A percentile compares a stretch with the other conserved stretches of the same genome.
These are phyloP conservation scores for Rostrohypoxylon terebratum DNA, from an alignment of 495 filamentous ascomycete species.

Conservation along the genomic window DNA sequence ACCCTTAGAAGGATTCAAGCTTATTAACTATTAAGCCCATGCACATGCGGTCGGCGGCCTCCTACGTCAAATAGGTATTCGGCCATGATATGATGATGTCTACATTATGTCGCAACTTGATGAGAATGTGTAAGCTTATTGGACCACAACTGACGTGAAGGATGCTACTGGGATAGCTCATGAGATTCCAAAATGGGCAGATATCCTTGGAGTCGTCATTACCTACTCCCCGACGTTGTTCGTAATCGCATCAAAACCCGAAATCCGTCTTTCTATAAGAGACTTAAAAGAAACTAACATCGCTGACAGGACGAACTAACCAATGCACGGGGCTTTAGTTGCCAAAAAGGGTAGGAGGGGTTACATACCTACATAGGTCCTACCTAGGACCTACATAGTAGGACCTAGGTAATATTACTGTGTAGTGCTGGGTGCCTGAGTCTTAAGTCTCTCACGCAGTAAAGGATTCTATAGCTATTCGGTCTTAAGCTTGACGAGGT, in stretches of 20 bases:
- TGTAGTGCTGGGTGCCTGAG: neutral
- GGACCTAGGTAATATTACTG: neutral
- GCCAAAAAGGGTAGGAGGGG: slow-evolving; percentile 39
- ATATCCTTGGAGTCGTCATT: neutral
- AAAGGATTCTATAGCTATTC: too few species aligned
- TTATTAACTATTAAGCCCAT: slow-evolving; percentile 23
- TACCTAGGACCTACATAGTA: too few species aligned
- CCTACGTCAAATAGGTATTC: slow-evolving; percentile 11
- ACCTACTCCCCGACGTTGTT: neutral
- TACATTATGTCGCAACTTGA: slow-evolving; percentile 18
- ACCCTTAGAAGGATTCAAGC: slow-evolving; percentile 28
- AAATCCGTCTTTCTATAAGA: slow-evolving; percentile 12
- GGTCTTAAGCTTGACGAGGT: slow-evolving; percentile 2
- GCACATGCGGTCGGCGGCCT: slow-evolving; percentile 26
- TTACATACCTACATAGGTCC: too few species aligned
- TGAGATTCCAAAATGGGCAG: neutral
- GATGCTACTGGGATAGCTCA: neutral
- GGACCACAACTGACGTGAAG: slow-evolving; percentile 4
- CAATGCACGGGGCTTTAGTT: slow-evolving; percentile 11
- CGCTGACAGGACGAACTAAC: neutral
- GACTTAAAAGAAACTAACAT: neutral
- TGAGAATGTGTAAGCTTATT: slow-evolving; percentile 27
- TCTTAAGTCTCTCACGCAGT: too few species aligned
- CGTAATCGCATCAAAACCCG: slow-evolving; percentile 7
- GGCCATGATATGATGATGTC: slow-evolving; percentile 30